Percentiles rank a stretch among this genome's conserved stretches.
Evolutionary conservation across 352 stramenopile genomes (phyloP).

Genomic region (Globisporangium abappressorium): DNA sequence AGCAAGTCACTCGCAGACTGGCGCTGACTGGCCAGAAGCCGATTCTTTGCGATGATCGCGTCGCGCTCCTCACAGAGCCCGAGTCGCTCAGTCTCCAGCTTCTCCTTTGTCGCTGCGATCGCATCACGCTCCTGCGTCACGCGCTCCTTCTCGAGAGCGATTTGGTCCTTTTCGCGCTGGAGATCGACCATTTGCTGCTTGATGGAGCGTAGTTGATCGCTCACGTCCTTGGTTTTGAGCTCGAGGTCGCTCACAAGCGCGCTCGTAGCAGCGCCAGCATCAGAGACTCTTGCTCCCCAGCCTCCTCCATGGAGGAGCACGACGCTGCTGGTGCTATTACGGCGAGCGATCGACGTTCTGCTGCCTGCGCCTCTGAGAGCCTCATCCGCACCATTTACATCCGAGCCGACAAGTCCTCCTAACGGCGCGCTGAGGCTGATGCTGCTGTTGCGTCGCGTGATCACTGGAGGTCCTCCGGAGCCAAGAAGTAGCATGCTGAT

Average conservation of each 20-base stretch:
- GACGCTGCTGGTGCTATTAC: conserved; percentile 14
- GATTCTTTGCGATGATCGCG: background rate
- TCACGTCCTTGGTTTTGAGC: conserved; percentile 28
- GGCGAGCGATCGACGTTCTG: background rate
- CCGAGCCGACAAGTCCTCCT: background rate
- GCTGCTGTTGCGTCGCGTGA: conserved; percentile 13
- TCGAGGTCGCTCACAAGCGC: conserved; percentile 26
- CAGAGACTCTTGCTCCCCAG: background rate
- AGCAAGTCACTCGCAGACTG: conserved; percentile 2
- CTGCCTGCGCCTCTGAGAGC: background rate
- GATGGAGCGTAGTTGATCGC: conserved; percentile 1
- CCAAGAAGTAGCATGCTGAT: conserved; percentile 1
- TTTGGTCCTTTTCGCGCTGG: conserved; percentile 7
- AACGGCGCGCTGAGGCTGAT: conserved; percentile 9
- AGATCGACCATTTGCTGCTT: conserved; percentile 17
- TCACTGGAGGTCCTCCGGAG: conserved; percentile 11
- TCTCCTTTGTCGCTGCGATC: conserved; percentile 9
- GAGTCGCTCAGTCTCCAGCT: conserved; percentile 6
- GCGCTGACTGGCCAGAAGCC: conserved; percentile 4
- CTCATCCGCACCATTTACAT: background rate
- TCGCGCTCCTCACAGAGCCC: conserved; percentile 16
- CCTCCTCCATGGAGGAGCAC: conserved; percentile 10
- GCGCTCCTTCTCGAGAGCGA: background rate
- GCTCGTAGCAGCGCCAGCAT: conserved; percentile 2
- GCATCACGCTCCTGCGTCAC: conserved; percentile 26